A percentile compares a stretch with the other conserved stretches of the same genome.
These are phyloP conservation scores for Nidula niveotomentosa DNA, from an alignment of 1,284 basidiomycete genomes.

Conservation along the genomic window DNA sequence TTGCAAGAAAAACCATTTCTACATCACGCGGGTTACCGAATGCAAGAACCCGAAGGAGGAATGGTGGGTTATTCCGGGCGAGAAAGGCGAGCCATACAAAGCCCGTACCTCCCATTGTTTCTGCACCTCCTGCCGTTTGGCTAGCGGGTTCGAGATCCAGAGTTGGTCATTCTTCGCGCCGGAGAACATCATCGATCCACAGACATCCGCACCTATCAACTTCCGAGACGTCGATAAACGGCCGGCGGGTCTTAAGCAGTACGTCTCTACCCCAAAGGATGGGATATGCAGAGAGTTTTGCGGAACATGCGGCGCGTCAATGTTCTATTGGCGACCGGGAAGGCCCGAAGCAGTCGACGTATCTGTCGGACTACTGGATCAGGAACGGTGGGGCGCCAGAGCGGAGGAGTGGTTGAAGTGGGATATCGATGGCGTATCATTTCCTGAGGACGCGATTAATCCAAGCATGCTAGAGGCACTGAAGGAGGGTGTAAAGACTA, in stretches of 20 bases:
- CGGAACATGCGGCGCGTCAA: constrained; percentile 28
- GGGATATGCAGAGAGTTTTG: constrained; percentile 26
- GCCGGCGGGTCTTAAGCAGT: constrained; percentile 22
- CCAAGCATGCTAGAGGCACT: too few relatives aligned
- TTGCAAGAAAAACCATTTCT: constrained; percentile 23
- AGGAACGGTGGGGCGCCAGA: constrained; percentile 18
- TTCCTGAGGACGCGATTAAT: too few relatives aligned
- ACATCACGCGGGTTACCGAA: constrained; percentile 26
- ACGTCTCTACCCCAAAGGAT: constrained; percentile 23
- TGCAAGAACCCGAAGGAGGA: constrained; percentile 24
- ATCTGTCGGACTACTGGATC: constrained; percentile 25
- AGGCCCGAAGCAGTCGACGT: constrained; percentile 24
- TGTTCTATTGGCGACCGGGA: constrained; percentile 27
- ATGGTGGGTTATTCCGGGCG: constrained; percentile 27
- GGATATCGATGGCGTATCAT: constrained; percentile 8
- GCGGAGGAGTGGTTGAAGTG: constrained; percentile 30
- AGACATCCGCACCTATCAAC: constrained; percentile 10
- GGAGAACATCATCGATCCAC: constrained; percentile 22
- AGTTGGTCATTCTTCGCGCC: constrained; percentile 29
- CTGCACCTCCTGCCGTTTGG: constrained; percentile 26
- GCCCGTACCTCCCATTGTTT: constrained; percentile 31
- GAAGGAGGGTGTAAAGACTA: too few relatives aligned
- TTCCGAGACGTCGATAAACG: constrained; percentile 13
- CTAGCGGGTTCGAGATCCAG: constrained; percentile 27
- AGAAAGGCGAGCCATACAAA: constrained; percentile 15